phyloP scores from a whole-genome alignment of 768 basidiomycete species.

The Trametes sanguinea region DNA sequence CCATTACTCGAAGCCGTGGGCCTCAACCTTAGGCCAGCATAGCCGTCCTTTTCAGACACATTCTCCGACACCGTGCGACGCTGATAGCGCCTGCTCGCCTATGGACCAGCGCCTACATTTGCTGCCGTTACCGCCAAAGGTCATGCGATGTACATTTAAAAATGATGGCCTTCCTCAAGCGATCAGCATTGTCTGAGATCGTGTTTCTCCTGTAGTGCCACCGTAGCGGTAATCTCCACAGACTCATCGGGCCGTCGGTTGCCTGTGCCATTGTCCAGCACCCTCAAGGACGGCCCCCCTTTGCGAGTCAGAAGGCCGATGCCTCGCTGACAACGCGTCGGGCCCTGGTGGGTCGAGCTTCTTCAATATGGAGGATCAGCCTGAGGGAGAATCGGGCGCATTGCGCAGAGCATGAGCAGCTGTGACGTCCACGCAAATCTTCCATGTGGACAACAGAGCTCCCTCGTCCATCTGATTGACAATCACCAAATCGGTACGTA shows the following conservation, averaged over 20 bases:
- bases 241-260: neutral
- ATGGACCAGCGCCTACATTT: neutral
- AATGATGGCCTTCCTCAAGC: conserved; percentile 1
- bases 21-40: too few species aligned
- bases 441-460: too few species aligned
- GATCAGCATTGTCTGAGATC: conserved; percentile 6
- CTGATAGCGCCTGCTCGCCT: neutral
- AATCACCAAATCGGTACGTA: too few species aligned
- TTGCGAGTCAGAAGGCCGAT: too few species aligned
- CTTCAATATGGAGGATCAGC: too few species aligned
- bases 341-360: too few species aligned
- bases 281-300: neutral
- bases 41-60: neutral
- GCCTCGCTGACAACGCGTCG: too few species aligned
- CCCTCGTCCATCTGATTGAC: too few species aligned
- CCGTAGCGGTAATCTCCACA: neutral
- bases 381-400: too few species aligned
- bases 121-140: conserved; percentile 4
- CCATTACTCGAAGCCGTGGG: too few species aligned
- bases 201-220: neutral
- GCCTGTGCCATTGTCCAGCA: neutral
- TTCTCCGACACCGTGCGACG: neutral
- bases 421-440: too few species aligned
- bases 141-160: conserved; percentile 4
- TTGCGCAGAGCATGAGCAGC: too few species aligned